These are phyloP conservation scores for Suhomyces sp. DNA, from an alignment of 805 yeast genomes.

Conservation along the genomic window DNA sequence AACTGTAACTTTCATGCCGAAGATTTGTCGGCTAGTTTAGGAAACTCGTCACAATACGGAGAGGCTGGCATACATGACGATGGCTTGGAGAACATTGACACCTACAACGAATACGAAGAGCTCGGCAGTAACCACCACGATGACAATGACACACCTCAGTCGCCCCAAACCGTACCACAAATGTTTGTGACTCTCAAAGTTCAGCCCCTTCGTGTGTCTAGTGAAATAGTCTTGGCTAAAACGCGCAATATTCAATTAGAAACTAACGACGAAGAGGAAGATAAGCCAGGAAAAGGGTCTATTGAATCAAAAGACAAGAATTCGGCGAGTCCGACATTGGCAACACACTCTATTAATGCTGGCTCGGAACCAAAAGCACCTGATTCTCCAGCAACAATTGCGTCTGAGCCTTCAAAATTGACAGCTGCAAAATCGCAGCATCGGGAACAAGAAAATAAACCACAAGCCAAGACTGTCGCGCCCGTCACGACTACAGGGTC, in stretches of 20 bases:
- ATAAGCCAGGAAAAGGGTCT: neutral
- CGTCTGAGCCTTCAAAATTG: neutral
- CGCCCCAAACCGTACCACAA: neutral
- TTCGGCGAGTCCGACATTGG: neutral
- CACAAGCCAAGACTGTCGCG: neutral
- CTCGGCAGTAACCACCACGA: neutral
- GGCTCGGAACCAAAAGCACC: neutral
- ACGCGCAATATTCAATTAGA: neutral
- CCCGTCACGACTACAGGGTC: neutral
- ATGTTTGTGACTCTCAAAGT: neutral
- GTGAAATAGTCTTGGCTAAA: neutral
- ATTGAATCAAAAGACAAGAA: neutral
- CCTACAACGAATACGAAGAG: neutral
- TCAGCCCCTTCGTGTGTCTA: neutral
- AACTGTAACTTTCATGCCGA: constrained; percentile 7
- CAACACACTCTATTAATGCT: neutral
- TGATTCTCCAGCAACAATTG: neutral
- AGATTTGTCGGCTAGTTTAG: constrained; percentile 2
- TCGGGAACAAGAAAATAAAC: neutral
- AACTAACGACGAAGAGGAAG: neutral
- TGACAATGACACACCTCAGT: neutral
- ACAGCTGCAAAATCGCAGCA: neutral
- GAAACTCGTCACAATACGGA: neutral
- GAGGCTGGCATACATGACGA: neutral
- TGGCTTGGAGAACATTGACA: neutral